phyloP scores from a whole-genome alignment of 805 yeast species.

The Nakazawaea holstii region DNA sequence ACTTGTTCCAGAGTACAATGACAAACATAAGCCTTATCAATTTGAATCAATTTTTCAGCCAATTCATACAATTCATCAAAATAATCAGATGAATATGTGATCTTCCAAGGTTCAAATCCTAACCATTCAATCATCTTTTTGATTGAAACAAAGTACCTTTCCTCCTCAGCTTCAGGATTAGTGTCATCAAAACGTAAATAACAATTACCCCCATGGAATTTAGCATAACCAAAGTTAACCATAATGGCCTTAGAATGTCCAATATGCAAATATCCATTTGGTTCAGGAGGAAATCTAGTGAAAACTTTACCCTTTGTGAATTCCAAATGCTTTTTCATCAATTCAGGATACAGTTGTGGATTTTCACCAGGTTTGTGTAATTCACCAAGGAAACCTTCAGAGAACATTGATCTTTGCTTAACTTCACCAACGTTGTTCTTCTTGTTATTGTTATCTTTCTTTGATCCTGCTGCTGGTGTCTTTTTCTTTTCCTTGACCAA shows the following conservation, averaged over 20 bases:
- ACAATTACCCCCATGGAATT: conserved; percentile 79
- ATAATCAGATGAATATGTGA: conserved; percentile 94
- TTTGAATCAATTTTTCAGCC: conserved; percentile 74
- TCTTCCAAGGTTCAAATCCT: conserved; percentile 90
- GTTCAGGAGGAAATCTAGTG: conserved; percentile 98
- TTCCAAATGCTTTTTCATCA: conserved; percentile 73
- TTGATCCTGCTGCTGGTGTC: conserved; percentile 29
- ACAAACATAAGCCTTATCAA: conserved; percentile 83
- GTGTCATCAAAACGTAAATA: conserved; percentile 95
- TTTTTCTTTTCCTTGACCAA: conserved; percentile 72
- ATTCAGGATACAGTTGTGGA: conserved; percentile 83
- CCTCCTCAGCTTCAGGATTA: conserved; percentile 98
- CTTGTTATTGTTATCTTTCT: conserved; percentile 16
- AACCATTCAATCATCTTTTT: conserved; percentile 85
- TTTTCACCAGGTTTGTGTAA: conserved; percentile 94
- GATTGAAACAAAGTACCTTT: conserved; percentile 79
- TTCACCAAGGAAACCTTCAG: conserved; percentile 93
- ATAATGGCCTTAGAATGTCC: conserved; percentile 98
- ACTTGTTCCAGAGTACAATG: conserved; percentile 92
- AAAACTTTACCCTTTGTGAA: conserved; percentile 78
- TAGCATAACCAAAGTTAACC: conserved; percentile 97
- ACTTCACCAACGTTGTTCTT: conserved; percentile 21
- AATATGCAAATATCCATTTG: conserved; percentile 94
- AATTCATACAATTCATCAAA: conserved; percentile 83
- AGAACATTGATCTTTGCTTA: conserved; percentile 69